Percentiles rank a stretch among this genome's conserved stretches.
Evolutionary conservation across 257 asterid species (phyloP).

Genomic region (Prunella vulgaris): DNA sequence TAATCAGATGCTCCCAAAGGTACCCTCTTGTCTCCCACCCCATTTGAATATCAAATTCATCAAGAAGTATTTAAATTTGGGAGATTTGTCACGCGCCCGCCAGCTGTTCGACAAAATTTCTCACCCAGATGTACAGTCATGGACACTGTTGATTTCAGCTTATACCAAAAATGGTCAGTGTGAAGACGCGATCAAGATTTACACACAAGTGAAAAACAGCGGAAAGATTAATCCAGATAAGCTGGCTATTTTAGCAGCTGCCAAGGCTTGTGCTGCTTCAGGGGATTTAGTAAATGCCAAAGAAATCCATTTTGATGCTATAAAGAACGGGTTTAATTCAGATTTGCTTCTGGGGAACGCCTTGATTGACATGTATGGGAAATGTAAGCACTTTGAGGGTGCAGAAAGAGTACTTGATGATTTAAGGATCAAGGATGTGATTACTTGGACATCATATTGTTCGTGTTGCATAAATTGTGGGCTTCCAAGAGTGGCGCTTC

Average conservation of each 20-base stretch:
- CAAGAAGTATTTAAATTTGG: conserved; percentile 26
- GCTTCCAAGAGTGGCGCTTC: conserved; percentile 40
- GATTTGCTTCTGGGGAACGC: conserved; percentile 65
- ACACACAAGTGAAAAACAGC: conserved; percentile 25
- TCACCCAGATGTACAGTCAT: conserved; percentile 43
- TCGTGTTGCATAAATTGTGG: conserved; percentile 59
- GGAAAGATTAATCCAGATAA: conserved; percentile 28
- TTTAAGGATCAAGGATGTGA: conserved; percentile 49
- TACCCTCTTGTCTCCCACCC: conserved; percentile 18
- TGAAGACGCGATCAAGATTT: conserved; percentile 34
- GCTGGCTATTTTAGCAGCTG: conserved; percentile 35
- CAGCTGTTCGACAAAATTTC: conserved; percentile 43
- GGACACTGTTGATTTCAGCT: conserved; percentile 49
- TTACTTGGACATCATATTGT: conserved; percentile 73
- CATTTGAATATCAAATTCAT: conserved; percentile 35
- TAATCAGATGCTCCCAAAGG: conserved; percentile 28
- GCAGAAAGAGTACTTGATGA: conserved; percentile 46
- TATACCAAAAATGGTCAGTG: conserved; percentile 34
- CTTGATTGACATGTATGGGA: conserved; percentile 63
- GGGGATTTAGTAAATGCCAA: conserved; percentile 50
- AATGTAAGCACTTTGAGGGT: conserved; percentile 53
- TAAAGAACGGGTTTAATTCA: conserved; percentile 30
- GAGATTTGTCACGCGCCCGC: conserved; percentile 39
- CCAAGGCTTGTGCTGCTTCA: conserved; percentile 40
- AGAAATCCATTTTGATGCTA: conserved; percentile 51